Evolutionary conservation across 257 asterid genomes (phyloP).

Genomic region (Solanum sejunctum): DNA sequence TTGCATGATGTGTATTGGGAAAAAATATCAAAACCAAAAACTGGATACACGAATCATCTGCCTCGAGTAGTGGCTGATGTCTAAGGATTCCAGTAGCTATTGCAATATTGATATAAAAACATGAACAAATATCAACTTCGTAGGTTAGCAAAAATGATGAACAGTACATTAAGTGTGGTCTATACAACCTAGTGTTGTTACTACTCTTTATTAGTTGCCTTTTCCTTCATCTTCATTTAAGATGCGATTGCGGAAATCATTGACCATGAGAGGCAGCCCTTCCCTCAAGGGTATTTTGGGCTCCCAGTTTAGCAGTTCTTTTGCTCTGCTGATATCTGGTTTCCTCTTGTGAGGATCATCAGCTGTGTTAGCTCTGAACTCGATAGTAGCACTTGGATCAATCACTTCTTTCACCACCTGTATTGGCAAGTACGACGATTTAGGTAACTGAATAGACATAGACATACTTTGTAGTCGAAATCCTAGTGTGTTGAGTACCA

Average conservation of each 20-base stretch:
- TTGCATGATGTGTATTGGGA: neutral
- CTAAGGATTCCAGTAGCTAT: neutral
- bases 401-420: conserved; percentile 93
- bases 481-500: neutral
- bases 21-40: neutral
- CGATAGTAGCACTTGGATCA: conserved; percentile 80
- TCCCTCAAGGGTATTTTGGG: conserved; percentile 69
- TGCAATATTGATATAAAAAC: neutral
- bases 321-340: conserved; percentile 94
- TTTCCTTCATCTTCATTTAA: conserved; percentile 96
- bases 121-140: neutral
- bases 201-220: conserved; percentile 30
- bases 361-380: conserved; percentile 81
- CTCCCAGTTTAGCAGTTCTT: conserved; percentile 93
- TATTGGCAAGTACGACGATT: neutral
- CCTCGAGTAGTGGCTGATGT: neutral
- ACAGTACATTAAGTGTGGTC: neutral
- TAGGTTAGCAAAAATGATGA: neutral
- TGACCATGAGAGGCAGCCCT: conserved; percentile 82
- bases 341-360: conserved; percentile 98
- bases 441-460: neutral
- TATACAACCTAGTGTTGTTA: conserved; percentile 1
- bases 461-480: neutral
- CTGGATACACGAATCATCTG: neutral
- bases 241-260: conserved; percentile 85